Percentiles rank a stretch among this genome's conserved stretches.
phyloP scores from a whole-genome alignment of 2,329 filamentous ascomycete species.

The Tolypocladium sp. region DNA sequence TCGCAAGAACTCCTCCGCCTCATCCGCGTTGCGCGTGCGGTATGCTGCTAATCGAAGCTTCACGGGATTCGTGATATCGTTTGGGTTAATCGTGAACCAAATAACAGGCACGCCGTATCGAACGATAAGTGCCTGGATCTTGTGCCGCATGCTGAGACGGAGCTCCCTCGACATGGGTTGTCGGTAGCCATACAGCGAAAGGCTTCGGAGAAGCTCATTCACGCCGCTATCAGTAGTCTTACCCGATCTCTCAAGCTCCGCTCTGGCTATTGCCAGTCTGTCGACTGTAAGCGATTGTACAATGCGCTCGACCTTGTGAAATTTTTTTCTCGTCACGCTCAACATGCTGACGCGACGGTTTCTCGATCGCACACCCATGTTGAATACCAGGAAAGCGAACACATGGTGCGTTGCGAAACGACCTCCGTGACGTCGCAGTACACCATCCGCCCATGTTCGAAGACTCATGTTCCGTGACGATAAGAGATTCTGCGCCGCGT shows the following conservation, averaged over 20 bases:
- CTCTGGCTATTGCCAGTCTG: too few relatives aligned
- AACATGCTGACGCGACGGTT: neutral
- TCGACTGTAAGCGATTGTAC: too few relatives aligned
- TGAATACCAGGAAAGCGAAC: slow-evolving; percentile 6
- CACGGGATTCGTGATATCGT: slow-evolving; percentile 1
- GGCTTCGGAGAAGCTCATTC: too few relatives aligned
- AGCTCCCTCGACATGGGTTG: too few relatives aligned
- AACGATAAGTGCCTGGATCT: slow-evolving; percentile 5
- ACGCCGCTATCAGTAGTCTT: too few relatives aligned
- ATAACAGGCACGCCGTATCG: slow-evolving; percentile 3
- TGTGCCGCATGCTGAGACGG: neutral
- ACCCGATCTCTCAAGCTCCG: too few relatives aligned
- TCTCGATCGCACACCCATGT: slow-evolving; percentile 3
- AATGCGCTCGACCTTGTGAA: neutral
- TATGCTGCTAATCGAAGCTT: too few relatives aligned
- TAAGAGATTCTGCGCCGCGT: neutral
- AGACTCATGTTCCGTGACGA: slow-evolving; percentile 1
- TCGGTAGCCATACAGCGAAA: too few relatives aligned
- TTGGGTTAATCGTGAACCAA: slow-evolving; percentile 7
- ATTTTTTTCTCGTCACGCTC: neutral
- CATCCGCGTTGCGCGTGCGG: too few relatives aligned
- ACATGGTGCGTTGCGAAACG: slow-evolving; percentile 4
- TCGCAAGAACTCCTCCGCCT: too few relatives aligned
- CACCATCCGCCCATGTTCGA: neutral
- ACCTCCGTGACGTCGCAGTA: slow-evolving; percentile 9